Conservation (phyloP, 225 moss, liverwort and hornwort species). For the Anthoceros angustus region DNA sequence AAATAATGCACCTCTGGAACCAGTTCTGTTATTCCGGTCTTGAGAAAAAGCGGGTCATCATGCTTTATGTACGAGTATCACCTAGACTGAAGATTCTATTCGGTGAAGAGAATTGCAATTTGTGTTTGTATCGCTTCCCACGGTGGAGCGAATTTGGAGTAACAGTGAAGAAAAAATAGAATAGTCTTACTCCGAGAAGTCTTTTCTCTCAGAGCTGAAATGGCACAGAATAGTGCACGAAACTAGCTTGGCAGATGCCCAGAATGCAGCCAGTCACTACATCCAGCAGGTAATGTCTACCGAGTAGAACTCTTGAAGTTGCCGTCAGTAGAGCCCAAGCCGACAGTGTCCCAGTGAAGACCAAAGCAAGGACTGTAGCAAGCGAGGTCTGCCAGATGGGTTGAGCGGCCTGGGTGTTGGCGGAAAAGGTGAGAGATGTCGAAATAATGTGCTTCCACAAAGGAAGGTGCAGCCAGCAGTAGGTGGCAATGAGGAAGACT, state of each 20-base stretch:
- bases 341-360: constrained; percentile 9
- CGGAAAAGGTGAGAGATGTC: constrained; percentile 6
- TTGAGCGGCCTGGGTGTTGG: neutral
- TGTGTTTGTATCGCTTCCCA: neutral
- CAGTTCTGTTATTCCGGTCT: neutral
- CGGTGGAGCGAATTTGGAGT: neutral
- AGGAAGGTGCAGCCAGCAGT: constrained; percentile 34
- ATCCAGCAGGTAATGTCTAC: constrained; percentile 53
- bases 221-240: constrained; percentile 32
- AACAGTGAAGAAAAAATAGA: too few species aligned
- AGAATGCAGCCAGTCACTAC: constrained; percentile 37
- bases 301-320: constrained; percentile 37
- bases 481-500: constrained; percentile 36
- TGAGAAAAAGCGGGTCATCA: neutral
- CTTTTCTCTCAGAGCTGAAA: too few species aligned
- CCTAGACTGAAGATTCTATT: neutral
- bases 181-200: too few species aligned
- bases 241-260: constrained; percentile 34
- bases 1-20: constrained; percentile 2
- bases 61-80: neutral
- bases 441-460: constrained; percentile 25
- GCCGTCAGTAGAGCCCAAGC: constrained; percentile 39
- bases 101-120: neutral
- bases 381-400: constrained; percentile 11
- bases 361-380: constrained; percentile 17